phyloP scores from a whole-genome alignment of 83 land plant species.

The Diphasiastrum complanatum region DNA sequence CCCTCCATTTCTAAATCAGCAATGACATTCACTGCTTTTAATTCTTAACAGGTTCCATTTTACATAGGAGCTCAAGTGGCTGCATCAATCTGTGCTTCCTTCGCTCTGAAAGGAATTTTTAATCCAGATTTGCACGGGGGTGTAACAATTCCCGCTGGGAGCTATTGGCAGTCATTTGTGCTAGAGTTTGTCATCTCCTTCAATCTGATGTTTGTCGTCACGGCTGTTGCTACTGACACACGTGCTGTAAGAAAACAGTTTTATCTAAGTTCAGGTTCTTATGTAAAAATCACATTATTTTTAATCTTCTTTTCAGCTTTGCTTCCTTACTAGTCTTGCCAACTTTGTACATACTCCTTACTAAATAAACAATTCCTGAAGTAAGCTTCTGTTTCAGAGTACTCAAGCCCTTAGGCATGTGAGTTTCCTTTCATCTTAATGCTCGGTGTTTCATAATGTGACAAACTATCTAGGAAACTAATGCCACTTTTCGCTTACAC shows the following conservation, averaged over 20 bases:
- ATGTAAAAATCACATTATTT: too few relatives aligned
- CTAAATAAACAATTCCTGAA: too few relatives aligned
- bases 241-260: slow-evolving; percentile 20
- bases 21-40: too few relatives aligned
- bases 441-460: too few relatives aligned
- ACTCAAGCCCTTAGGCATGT: too few relatives aligned
- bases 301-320: neutral
- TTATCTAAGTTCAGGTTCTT: too few relatives aligned
- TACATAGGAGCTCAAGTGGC: slow-evolving; percentile 2
- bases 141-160: slow-evolving; percentile 8
- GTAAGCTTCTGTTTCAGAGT: too few relatives aligned
- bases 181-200: slow-evolving; percentile 18
- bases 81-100: slow-evolving; percentile 9
- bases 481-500: too few relatives aligned
- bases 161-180: slow-evolving; percentile 14
- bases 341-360: neutral
- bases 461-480: too few relatives aligned
- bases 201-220: slow-evolving; percentile 17
- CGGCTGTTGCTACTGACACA: slow-evolving; percentile 9
- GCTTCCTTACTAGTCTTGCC: neutral
- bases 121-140: slow-evolving; percentile 6
- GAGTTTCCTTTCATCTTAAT: too few relatives aligned
- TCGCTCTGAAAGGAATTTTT: slow-evolving; percentile 11
- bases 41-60: slow-evolving; percentile 4
- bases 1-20: neutral